Evolutionary conservation across 495 filamentous ascomycete species (phyloP), one percentile per base, ranked within the genome.

Genomic region (Penicillium samsonianum): DNA sequence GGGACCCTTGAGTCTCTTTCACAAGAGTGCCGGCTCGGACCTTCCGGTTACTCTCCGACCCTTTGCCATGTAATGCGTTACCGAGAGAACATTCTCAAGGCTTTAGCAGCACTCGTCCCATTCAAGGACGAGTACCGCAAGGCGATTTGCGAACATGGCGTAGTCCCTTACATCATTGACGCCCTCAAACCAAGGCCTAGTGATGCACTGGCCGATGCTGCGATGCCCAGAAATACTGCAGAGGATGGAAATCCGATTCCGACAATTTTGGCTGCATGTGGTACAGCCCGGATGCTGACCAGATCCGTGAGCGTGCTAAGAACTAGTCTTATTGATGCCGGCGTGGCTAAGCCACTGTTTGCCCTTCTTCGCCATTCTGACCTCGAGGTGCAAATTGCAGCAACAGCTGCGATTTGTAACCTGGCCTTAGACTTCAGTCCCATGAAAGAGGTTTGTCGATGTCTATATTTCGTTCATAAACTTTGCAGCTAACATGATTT

Each of bases 61-160:
- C 75, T 87, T 51, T 78, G 82, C 7, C 92, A 97, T 71, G 82
- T 86, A 22, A 85, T 91, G 76, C 87, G 81, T 64, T 83, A 90
- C 56, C 82, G 93, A 46, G 89, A 91, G 67, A 85, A 83, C 47
- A 83, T 87, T n/a, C 73, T 98, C 23, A 85, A 84, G 56, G 90
- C 90, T 11, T 72, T 98, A 47, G 89, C 90, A 42, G 85, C 89
- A 5, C 68, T 98, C 55, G 86, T 88, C 16, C 81, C 88, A 5
- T 87, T 88, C 65, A 91, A 91, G 50, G 92, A 98, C 55, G 84
- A 90, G 35, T 92, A 91, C 62, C 82, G 92, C 25, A 96, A 96
- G 68, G 78, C 80, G 4, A 80, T 98, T 42, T 88, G 93, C 48
- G 90, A 93, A 20, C 83, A 89, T 50, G 91, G 90, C 3, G 82